Evolutionary conservation across 495 filamentous ascomycete species (phyloP), one percentile per base, ranked within the genome.

Genomic region (Penicillium manginii): DNA sequence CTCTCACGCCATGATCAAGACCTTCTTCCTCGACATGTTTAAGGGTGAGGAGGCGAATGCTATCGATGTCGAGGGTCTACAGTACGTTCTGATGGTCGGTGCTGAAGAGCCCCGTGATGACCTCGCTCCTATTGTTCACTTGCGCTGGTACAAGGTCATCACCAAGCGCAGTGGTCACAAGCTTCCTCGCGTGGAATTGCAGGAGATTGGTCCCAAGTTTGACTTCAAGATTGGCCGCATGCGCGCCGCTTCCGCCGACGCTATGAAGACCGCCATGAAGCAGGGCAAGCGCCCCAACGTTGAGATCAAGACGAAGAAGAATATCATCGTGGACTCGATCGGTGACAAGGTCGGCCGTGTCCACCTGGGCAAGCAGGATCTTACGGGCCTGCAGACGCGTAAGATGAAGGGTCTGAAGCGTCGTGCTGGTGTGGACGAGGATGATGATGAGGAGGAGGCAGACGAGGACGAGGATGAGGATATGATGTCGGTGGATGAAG

Each of bases 381-480:
- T 98, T 35, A 81, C 78, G 57, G 83, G 87, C 58, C 71, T 98
- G 74, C 94, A 98, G 84, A 97, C 91, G 46, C 84, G 94, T 68
- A 98, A 98, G 87, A 97, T 98, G 93, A 98, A 98, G 86, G 94
- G 94, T 57, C 73, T 98, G 61, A 98, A 98, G 84, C 81, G 96
- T 50, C 81, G 82, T 23, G 80, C 84, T 19, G 85, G 79, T 2
- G 80, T 76, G 32, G 83, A 82, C 50, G 77, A 73, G n/a, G 74
- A 78, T 56, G 71, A 71, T 11, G 75, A 71, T 33, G 65, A 72
- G 42, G 73, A 72, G 19, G 69, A 67, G 33, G 66, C 52, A 21
- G 67, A 70, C 40, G 66, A 54, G 19, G 69, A 67, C 39, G 66
- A 54, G 26, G 67, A 70, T 46, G 66, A 54, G 33, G 75, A 78